A percentile compares a stretch with the other conserved stretches of the same genome.
Evolutionary conservation across 2,329 filamentous ascomycete genomes (phyloP).

Genomic region (Corinectria fuckeliana): DNA sequence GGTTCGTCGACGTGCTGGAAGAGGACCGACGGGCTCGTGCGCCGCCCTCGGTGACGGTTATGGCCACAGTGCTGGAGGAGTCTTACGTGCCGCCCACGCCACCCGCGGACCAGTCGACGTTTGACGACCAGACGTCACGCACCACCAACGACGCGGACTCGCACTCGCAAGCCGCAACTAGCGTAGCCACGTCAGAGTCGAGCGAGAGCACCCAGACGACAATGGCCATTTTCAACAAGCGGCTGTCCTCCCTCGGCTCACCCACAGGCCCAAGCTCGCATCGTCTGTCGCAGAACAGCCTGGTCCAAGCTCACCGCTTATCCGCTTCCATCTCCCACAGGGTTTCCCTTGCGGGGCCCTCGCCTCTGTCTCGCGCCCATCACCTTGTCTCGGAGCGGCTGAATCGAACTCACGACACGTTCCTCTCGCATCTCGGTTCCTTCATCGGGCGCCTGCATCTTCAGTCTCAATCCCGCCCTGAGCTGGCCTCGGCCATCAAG

Average conservation of each 20-base stretch:
- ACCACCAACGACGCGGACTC: constrained; percentile 49
- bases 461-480: constrained; percentile 87
- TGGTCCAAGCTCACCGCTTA: constrained; percentile 51
- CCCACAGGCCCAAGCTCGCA: constrained; percentile 40
- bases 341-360: constrained; percentile 75
- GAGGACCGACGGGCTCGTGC: constrained; percentile 62
- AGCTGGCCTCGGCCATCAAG: constrained; percentile 81
- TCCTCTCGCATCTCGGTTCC: constrained; percentile 88
- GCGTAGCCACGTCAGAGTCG: constrained; percentile 44
- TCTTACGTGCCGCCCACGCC: constrained; percentile 66
- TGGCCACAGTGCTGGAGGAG: constrained; percentile 67
- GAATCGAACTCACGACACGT: constrained; percentile 81
- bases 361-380: constrained; percentile 66
- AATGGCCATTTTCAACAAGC: constrained; percentile 49
- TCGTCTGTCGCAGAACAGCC: constrained; percentile 46
- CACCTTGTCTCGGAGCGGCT: constrained; percentile 86
- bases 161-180: constrained; percentile 48
- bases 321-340: constrained; percentile 72
- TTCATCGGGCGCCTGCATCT: constrained; percentile 91
- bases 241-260: constrained; percentile 54
- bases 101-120: constrained; percentile 62
- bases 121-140: constrained; percentile 48
- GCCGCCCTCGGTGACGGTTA: constrained; percentile 62
- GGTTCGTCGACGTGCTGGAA: constrained; percentile 86
- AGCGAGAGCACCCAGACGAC: constrained; percentile 46